These are phyloP conservation scores for Fusarium tanahbumbuense DNA, from an alignment of 2,329 filamentous ascomycete species.

Conservation along the genomic window DNA sequence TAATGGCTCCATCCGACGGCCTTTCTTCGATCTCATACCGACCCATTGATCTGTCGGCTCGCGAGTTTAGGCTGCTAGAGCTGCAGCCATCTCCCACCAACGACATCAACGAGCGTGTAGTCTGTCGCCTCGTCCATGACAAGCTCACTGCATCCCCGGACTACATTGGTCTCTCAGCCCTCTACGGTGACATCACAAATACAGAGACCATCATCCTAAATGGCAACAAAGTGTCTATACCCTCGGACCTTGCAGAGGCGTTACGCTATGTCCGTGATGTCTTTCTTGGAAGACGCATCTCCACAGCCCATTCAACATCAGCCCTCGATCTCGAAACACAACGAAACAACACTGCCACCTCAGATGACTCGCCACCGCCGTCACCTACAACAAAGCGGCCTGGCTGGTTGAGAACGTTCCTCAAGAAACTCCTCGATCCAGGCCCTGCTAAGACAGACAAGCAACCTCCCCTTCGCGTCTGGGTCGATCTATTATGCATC, in stretches of 20 bases:
- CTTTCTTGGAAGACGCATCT: conserved; percentile 29
- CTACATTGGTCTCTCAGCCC: conserved; percentile 40
- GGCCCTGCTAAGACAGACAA: neutral
- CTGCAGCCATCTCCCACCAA: conserved; percentile 35
- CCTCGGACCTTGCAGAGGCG: conserved; percentile 31
- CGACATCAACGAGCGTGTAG: conserved; percentile 36
- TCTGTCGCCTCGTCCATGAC: conserved; percentile 40
- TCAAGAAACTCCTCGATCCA: conserved; percentile 31
- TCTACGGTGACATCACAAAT: conserved; percentile 36
- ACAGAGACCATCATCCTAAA: conserved; percentile 37
- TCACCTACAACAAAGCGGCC: conserved; percentile 36
- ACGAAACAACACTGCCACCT: neutral
- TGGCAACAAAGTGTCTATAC: conserved; percentile 30
- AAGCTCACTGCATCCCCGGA: conserved; percentile 31
- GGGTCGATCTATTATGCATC: conserved; percentile 41
- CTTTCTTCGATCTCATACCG: conserved; percentile 38
- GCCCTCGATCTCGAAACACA: conserved; percentile 25
- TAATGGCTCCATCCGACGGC: conserved; percentile 36
- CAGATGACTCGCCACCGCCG: conserved; percentile 16
- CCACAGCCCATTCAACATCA: conserved; percentile 13
- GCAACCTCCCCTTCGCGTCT: conserved; percentile 34
- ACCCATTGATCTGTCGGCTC: conserved; percentile 24
- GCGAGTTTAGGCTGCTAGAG: conserved; percentile 39
- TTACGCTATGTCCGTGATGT: conserved; percentile 41
- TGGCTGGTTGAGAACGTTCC: conserved; percentile 37